Evolutionary conservation across 441 rosid genomes (phyloP).

Genomic region (Gossypium schwendimanii): DNA sequence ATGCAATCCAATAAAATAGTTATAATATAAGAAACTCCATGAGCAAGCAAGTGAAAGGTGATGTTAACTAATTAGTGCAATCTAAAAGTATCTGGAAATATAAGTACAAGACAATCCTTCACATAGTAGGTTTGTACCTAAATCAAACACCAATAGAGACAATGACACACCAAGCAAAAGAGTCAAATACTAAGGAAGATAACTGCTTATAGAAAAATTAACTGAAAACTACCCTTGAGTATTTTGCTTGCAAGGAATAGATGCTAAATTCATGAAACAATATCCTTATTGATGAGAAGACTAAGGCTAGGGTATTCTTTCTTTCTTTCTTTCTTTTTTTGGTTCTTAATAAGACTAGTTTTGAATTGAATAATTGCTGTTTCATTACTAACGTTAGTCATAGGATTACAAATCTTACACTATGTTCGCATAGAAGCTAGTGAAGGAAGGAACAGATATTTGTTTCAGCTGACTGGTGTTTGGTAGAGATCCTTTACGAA

Average conservation of each 20-base stretch:
- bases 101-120: neutral
- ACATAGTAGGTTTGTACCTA: neutral
- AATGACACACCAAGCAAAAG: constrained; percentile 2
- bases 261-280: neutral
- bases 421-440: neutral
- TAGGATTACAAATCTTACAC: neutral
- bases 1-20: neutral
- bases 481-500: neutral
- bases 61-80: neutral
- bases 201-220: neutral
- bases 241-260: neutral
- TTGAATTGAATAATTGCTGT: neutral
- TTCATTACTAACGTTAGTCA: neutral
- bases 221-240: neutral
- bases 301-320: neutral
- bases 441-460: neutral
- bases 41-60: neutral
- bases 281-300: neutral
- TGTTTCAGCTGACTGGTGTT: neutral
- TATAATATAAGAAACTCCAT: neutral
- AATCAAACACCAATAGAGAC: constrained; percentile 7
- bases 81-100: neutral
- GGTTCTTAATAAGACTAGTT: neutral
- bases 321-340: too few relatives aligned
- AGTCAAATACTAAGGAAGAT: neutral